Conservation (phyloP, 2,329 filamentous ascomycete species). For the Colletotrichum tamarilloi region DNA sequence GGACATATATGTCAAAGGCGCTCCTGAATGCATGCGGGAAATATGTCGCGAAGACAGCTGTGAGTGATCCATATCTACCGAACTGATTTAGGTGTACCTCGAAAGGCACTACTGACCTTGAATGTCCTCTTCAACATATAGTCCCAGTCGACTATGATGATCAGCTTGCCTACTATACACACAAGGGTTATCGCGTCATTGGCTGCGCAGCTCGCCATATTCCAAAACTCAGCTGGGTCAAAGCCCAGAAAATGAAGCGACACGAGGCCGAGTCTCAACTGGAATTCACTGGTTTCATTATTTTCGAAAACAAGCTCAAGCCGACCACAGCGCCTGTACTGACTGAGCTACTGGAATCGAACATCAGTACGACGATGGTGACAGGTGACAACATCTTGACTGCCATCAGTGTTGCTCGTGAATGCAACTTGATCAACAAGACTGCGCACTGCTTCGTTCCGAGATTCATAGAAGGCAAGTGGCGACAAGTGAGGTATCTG, state of each 20-base stretch:
- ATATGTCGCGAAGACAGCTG: conserved; percentile 87
- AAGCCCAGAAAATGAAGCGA: conserved; percentile 92
- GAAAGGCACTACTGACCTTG: neutral
- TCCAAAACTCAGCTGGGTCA: conserved; percentile 89
- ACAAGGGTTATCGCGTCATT: conserved; percentile 96
- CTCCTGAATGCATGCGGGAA: conserved; percentile 94
- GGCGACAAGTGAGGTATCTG: conserved; percentile 7
- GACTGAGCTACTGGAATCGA: conserved; percentile 82
- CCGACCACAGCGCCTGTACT: conserved; percentile 85
- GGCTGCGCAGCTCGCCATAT: conserved; percentile 93
- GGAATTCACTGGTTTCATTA: conserved; percentile 94
- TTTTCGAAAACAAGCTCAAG: conserved; percentile 99
- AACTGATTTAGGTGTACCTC: neutral
- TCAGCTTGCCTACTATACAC: conserved; percentile 88
- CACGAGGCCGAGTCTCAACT: conserved; percentile 85
- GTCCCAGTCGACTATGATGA: conserved; percentile 93
- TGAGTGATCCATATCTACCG: conserved; percentile 56
- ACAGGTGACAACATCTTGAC: conserved; percentile 98
- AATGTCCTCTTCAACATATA: conserved; percentile 41
- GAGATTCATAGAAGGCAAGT: conserved; percentile 79
- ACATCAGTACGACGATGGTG: conserved; percentile 93
- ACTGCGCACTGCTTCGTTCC: conserved; percentile 93
- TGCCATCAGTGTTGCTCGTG: conserved; percentile 92
- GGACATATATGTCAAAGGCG: conserved; percentile 94
- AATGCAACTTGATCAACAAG: conserved; percentile 85